Evolutionary conservation across 345 rosid genomes (phyloP), one percentile per base, ranked within the genome.

Genomic region (Moricandia arvensis): DNA sequence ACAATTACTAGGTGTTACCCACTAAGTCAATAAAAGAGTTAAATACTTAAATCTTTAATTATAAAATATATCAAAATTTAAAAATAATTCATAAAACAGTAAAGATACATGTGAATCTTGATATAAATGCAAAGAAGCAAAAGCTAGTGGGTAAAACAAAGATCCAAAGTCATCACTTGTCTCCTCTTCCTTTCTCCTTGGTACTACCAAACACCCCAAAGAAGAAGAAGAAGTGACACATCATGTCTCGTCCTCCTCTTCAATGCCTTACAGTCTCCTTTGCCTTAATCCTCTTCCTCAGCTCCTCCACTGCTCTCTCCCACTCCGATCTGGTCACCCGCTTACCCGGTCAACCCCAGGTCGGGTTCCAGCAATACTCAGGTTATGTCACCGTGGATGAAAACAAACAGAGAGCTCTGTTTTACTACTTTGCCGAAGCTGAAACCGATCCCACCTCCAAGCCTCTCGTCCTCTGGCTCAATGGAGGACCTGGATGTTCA

Each of bases 391-490:
- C 85, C 45, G 88, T 91, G 38, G 97, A 91, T 66, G 87, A 63
- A 5, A 86, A 72, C 75, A 86, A 85, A 51, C 89, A 88, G 78
- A 90, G 80, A 57, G 94, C 93, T 60, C 83, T 93, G 81, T 93
- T 93, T 81, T 95, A 95, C 86, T 95, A 95, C 91, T 89, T 95
- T 13, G 93, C 87, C 34, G 99, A 95, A 76, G 93, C 99, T 45
- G 93, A 90, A 87, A 59, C 55, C 35, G 85, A 95, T 49, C 93
- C 92, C 4, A 75, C 81, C 81, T 85, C 96, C 59, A 95, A 87
- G 77, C 97, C 97, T 57, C 96, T 95, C 18, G 97, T 95, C 58
- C 97, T 95, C 63, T 95, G 97, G 99, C 90, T 95, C 72, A 95
- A 95, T 69, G 99, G 99, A 89, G 82, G 82, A 66, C 98, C 98